Base-by-base conservation (phyloP, 2,329 filamentous ascomycete genomes). In the Pyrenophora seminiperda region DNA sequence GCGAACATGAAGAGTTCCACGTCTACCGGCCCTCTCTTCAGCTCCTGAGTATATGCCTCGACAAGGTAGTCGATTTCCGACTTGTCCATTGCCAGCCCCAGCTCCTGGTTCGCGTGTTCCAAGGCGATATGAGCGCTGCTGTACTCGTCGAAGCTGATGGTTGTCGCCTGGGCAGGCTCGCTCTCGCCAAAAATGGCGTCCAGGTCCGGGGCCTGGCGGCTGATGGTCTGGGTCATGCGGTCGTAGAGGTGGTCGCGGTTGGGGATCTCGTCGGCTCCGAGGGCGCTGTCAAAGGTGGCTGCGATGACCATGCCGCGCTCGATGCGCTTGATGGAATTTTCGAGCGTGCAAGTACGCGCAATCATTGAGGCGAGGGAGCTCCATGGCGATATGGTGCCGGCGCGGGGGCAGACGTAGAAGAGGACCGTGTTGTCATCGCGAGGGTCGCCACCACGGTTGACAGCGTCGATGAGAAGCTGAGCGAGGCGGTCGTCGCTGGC, bases 1-100 rank as follows among this genome's bases (percentile, higher is more conserved):
- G 93, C 93, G 73, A 97, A 99, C 94, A 97, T 97, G 81, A 97
- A 97, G 17, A 97, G 81, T 76, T 99, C 94, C 36, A 97, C 90
- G 71, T 97, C 94, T 53, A 91, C 87, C 1, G 90, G 90, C 40
- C 83, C 78, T 30, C 86, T 78, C 55, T 84, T 83, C 14, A 87
- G 77, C 49, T 80, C 82, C 30, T 84, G 79, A 5, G 84, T 84
- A 74, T 91, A 94, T 33, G 87, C 87, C 61, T 91, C 86, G n/a
- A 96, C 90, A 31, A 99, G 81, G 68, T 99, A 97, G 52, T 96
- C 87, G 72, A 97, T 95, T 72, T 99, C 92, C 7, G 87, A 87
- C 50, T 86, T 81, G 71, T 97, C 93, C 50, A 99, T 82, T 14
- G 91, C 92, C 56, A 99, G 81, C 2, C 94, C 94, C 50, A 91